A percentile compares a stretch with the other conserved stretches of the same genome.
Conservation (phyloP, 129 eudicot species). For the Flaveria robusta region DNA sequence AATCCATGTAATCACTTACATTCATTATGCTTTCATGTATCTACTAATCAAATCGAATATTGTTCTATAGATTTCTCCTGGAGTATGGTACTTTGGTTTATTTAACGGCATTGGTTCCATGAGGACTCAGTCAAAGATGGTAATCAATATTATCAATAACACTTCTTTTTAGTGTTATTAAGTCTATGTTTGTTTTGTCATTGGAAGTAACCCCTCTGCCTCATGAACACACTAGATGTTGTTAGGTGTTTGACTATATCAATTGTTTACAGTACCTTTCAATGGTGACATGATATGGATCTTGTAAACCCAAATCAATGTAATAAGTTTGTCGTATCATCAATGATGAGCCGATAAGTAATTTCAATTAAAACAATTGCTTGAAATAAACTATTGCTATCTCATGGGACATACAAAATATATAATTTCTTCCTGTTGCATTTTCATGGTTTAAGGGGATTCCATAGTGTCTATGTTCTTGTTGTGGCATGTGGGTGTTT, state of each 20-base stretch:
- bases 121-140: conserved; percentile 96
- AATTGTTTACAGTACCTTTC: background rate
- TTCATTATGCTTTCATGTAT: conserved; percentile 3
- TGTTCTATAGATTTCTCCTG: conserved; percentile 70
- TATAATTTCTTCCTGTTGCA: background rate
- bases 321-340: background rate
- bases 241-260: background rate
- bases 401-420: background rate
- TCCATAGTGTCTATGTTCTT: background rate
- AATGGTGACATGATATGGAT: background rate
- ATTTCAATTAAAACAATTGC: background rate
- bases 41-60: background rate
- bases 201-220: background rate
- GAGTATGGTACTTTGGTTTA: conserved; percentile 85
- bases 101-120: conserved; percentile 87
- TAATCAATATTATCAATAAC: conserved; percentile 32
- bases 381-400: background rate
- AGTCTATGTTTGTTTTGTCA: background rate
- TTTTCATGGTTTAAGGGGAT: background rate
- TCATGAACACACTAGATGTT: conserved; percentile 8
- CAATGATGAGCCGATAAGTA: background rate
- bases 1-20: background rate
- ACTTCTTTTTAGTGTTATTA: background rate
- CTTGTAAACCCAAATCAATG: conserved; percentile 9
- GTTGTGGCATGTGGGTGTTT: background rate